A percentile compares a stretch with the other conserved stretches of the same genome.
Conservation (phyloP, 2,329 filamentous ascomycete genomes). For the Basipetospora chlamydospora region DNA sequence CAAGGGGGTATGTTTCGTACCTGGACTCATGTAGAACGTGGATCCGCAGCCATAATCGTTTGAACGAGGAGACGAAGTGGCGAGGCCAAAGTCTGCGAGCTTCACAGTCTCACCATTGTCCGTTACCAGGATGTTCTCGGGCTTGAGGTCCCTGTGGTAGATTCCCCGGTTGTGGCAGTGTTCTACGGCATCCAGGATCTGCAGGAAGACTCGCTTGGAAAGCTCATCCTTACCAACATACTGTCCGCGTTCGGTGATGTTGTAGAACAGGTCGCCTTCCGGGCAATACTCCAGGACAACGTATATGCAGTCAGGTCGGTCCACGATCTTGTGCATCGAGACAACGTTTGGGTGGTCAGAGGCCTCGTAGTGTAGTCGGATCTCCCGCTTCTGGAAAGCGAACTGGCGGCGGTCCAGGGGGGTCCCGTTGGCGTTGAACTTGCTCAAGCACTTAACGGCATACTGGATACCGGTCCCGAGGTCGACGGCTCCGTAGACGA, state of each 20-base stretch:
- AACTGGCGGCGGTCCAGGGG: conserved; percentile 71
- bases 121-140: conserved; percentile 91
- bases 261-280: conserved; percentile 91
- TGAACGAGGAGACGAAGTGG: conserved; percentile 68
- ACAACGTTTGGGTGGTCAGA: conserved; percentile 88
- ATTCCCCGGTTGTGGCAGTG: conserved; percentile 89
- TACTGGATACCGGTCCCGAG: conserved; percentile 69
- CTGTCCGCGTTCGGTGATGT: conserved; percentile 88
- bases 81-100: conserved; percentile 92
- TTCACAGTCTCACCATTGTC: conserved; percentile 83
- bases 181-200: conserved; percentile 91
- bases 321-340: conserved; percentile 84
- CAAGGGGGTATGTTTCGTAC: too few species aligned
- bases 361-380: conserved; percentile 77
- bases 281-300: conserved; percentile 95
- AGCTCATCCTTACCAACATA: conserved; percentile 87
- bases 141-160: conserved; percentile 95
- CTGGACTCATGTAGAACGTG: conserved; percentile 99
- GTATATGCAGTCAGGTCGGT: conserved; percentile 82
- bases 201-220: conserved; percentile 77
- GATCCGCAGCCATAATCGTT: conserved; percentile 96
- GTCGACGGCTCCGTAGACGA: conserved; percentile 83
- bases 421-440: conserved; percentile 57
- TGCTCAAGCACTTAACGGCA: conserved; percentile 95
- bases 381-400: conserved; percentile 85